These are phyloP conservation scores for Cyclocybe cylindracea DNA, from an alignment of 768 basidiomycete species.

Conservation along the genomic window DNA sequence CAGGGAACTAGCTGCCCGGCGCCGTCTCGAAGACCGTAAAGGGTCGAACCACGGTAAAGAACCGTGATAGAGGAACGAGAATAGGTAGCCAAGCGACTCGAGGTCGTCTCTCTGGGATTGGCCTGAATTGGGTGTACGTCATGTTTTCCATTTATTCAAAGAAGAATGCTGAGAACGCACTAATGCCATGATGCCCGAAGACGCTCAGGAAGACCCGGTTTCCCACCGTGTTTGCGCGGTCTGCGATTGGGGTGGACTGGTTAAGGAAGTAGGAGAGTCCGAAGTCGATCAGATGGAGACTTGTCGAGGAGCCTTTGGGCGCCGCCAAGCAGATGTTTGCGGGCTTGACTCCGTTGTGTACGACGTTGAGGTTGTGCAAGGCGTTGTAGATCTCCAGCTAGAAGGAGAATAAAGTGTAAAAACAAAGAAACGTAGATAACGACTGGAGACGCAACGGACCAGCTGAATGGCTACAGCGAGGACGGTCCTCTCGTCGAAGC, in stretches of 20 bases:
- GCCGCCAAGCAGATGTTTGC: conserved; percentile 29
- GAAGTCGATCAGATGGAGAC: conserved; percentile 28
- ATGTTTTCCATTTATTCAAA: background rate
- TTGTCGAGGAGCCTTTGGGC: background rate
- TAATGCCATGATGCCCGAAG: conserved; percentile 31
- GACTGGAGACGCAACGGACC: conserved; percentile 11
- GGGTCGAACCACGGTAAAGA: conserved; percentile 29
- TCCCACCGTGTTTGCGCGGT: conserved; percentile 20
- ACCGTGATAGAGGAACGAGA: conserved; percentile 31
- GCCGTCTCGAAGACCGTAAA: background rate
- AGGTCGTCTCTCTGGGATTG: conserved; percentile 38
- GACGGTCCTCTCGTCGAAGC: conserved; percentile 23
- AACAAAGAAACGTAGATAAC: background rate
- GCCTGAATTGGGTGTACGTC: conserved; percentile 11
- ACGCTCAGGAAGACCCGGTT: conserved; percentile 31
- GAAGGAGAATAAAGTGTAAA: background rate
- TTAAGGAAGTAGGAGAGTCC: conserved; percentile 22
- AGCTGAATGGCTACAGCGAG: conserved; percentile 28
- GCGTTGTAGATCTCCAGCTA: conserved; percentile 27
- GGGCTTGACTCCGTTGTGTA: conserved; percentile 34
- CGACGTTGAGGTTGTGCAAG: conserved; percentile 24
- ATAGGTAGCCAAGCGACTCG: conserved; percentile 35
- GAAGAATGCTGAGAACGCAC: conserved; percentile 15
- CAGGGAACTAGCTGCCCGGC: background rate
- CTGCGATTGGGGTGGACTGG: conserved; percentile 15